Base-by-base conservation (phyloP, 1,139 yeast species). In the Kluyveromyces marxianus region DNA sequence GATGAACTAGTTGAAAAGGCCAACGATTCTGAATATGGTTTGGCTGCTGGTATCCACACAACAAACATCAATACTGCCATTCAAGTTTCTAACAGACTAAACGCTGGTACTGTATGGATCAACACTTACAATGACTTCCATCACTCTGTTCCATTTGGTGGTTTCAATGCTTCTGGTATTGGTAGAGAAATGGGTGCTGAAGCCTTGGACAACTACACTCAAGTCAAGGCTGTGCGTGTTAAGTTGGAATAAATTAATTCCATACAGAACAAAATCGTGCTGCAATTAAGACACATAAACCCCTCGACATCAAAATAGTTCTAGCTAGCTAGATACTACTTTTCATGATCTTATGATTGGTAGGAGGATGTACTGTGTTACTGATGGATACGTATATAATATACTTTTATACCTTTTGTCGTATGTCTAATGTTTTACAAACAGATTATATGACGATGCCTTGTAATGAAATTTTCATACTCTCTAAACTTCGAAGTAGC, bases 181-280 rank as follows among this genome's bases (percentile, higher is more conserved):
- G 86, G 86, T 61, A 77, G 84, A 70, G 86, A 80, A 70, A 77
- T 80, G 84, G 84, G 85, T 65, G 71, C 69, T 47, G 83, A 77
- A 56, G 83, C 82, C 40, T 72, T 79, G 62, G 81, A 78, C 57
- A 78, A 77, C 70, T 80, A 80, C 69, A 75, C 81, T 46, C 84
- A 79, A 65, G 68, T 70, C 48, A 80, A 79, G 70, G 81, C 84
- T 50, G 83, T 80, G 51, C 43, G 43, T 34, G 38, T 40, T 21
- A 40, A 40, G 33, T 34, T 40, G 38, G 38, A 40, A 27, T 34
- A 40, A 27, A 28, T 26, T 25, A 2, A 25, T 38, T 29, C 24
- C 7, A 29, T 38, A 26, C 21, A 14, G 21, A 14, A 14, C 21
- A 14, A 14, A 14, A 14, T 14, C 21, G 21, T 14, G 21, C 21